Conservation (phyloP, 352 stramenopile genomes). For the Phytophthora capsici region DNA sequence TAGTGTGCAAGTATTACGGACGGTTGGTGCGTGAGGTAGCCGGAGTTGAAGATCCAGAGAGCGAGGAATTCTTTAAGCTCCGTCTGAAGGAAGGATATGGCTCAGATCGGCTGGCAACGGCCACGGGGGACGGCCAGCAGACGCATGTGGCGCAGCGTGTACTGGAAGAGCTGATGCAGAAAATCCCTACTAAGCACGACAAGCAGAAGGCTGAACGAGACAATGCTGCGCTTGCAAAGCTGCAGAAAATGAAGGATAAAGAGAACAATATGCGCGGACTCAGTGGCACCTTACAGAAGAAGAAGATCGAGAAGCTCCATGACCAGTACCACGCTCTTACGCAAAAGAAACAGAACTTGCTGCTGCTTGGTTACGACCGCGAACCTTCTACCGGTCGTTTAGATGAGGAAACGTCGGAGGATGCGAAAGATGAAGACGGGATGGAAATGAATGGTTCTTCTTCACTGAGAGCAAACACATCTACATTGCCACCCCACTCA, state of each 20-base stretch:
- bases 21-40: slow-evolving; percentile 91
- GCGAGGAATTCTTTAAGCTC: slow-evolving; percentile 90
- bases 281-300: slow-evolving; percentile 76
- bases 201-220: slow-evolving; percentile 46
- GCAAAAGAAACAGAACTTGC: slow-evolving; percentile 77
- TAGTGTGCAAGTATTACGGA: slow-evolving; percentile 94
- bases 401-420: slow-evolving; percentile 36
- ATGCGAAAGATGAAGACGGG: slow-evolving; percentile 38
- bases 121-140: slow-evolving; percentile 50
- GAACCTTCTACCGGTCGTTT: slow-evolving; percentile 30
- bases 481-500: slow-evolving; percentile 27
- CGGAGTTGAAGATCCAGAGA: slow-evolving; percentile 91
- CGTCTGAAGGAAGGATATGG: slow-evolving; percentile 86
- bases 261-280: slow-evolving; percentile 78
- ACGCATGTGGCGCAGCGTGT: slow-evolving; percentile 78
- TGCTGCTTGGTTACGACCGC: slow-evolving; percentile 66
- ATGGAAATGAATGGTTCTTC: slow-evolving; percentile 13
- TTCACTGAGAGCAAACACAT: slow-evolving; percentile 18
- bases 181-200: slow-evolving; percentile 50
- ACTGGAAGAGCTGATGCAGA: slow-evolving; percentile 66
- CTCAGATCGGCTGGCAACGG: slow-evolving; percentile 61
- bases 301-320: slow-evolving; percentile 85
- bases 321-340: slow-evolving; percentile 83
- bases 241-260: slow-evolving; percentile 69
- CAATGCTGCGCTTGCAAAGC: slow-evolving; percentile 46